phyloP scores from a whole-genome alignment of 169 alveolate species.

The Eimeria necatrix region DNA sequence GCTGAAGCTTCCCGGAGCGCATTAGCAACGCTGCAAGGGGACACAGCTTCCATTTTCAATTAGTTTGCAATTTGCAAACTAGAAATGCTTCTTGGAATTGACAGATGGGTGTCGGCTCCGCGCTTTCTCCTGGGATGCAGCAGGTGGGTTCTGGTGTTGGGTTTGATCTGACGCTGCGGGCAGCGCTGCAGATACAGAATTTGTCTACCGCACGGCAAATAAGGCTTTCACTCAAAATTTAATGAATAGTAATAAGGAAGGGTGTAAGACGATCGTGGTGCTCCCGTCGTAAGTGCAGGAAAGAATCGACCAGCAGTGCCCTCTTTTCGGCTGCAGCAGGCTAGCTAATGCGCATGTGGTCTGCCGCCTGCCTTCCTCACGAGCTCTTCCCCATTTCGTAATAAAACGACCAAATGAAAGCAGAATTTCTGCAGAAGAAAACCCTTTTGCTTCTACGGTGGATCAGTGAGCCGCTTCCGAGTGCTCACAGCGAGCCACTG shows the following conservation, averaged over 20 bases:
- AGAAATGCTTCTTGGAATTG: neutral
- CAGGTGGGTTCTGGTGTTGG: neutral
- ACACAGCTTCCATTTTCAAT: constrained; percentile 19
- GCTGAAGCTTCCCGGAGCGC: constrained; percentile 31
- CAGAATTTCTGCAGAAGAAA: no score
- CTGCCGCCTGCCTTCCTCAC: neutral
- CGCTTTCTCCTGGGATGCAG: neutral
- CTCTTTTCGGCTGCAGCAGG: constrained; percentile 63
- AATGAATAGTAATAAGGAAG: constrained; percentile 45
- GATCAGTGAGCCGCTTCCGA: no score
- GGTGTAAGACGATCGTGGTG: constrained; percentile 8
- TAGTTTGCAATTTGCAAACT: neutral
- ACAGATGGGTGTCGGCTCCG: neutral
- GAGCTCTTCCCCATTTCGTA: neutral
- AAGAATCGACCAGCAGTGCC: constrained; percentile 26
- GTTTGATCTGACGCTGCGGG: neutral
- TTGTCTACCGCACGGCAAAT: neutral
- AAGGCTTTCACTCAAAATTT: neutral
- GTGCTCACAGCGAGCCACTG: no score
- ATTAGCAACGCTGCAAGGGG: neutral
- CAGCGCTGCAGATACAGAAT: neutral
- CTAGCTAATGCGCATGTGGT: constrained; percentile 70
- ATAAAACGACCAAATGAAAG: no score
- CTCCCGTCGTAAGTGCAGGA: neutral
- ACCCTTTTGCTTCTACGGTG: no score